A percentile compares a stretch with the other conserved stretches of the same genome.
phyloP scores from a whole-genome alignment of 352 stramenopile genomes.

The Aphanomyces cochlioides region DNA sequence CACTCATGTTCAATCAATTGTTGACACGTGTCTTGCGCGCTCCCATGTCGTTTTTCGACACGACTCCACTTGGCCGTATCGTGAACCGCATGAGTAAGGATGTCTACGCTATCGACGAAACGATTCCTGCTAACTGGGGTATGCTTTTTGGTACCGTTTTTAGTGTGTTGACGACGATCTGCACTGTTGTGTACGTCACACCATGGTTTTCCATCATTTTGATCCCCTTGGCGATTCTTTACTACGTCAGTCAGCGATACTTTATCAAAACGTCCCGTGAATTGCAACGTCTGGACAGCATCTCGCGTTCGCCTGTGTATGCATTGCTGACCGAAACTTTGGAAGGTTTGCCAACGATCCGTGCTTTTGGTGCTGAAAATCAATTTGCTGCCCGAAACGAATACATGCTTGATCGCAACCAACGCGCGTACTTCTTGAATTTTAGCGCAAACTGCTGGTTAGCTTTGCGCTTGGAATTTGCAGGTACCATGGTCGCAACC shows the following conservation, averaged over 20 bases:
- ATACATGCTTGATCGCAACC: conserved; percentile 29
- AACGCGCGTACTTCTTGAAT: conserved; percentile 73
- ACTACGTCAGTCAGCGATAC: conserved; percentile 74
- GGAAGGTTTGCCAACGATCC: conserved; percentile 88
- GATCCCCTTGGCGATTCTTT: conserved; percentile 52
- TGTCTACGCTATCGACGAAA: conserved; percentile 88
- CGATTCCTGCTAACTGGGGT: conserved; percentile 46
- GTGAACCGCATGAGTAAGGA: conserved; percentile 68
- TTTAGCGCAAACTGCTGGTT: conserved; percentile 89
- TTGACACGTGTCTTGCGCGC: conserved; percentile 43
- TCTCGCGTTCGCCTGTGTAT: conserved; percentile 82
- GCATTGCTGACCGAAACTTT: conserved; percentile 81
- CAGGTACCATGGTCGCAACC: conserved; percentile 79
- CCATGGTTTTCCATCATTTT: conserved; percentile 30
- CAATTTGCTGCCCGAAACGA: conserved; percentile 30
- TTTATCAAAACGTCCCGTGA: conserved; percentile 64
- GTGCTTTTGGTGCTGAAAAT: conserved; percentile 40
- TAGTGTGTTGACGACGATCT: conserved; percentile 60
- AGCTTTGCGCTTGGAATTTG: conserved; percentile 79
- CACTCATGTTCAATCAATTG: conserved; percentile 62
- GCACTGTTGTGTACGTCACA: conserved; percentile 40
- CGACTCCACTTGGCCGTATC: conserved; percentile 39
- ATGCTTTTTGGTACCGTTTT: conserved; percentile 40
- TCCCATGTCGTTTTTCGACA: conserved; percentile 42
- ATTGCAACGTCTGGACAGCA: conserved; percentile 85